Conservation (phyloP, 23 red algal species). For the Gracilaria domingensis region DNA sequence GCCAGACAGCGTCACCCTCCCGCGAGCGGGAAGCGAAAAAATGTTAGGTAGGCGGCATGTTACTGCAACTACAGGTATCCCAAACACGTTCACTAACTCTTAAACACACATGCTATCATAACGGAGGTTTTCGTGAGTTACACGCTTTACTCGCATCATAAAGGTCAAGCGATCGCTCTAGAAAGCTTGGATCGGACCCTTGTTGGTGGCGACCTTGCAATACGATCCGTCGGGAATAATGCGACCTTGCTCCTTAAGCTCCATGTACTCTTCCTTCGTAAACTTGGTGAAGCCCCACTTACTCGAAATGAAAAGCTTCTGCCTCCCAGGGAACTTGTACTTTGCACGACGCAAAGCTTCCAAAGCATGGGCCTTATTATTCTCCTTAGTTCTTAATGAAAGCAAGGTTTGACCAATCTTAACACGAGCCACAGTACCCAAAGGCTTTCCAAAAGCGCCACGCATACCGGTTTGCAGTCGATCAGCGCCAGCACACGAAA, state of each 20-base stretch:
- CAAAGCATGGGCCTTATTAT: constrained; percentile 73
- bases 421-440: constrained; percentile 97
- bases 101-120: not conserved
- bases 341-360: constrained; percentile 96
- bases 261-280: constrained; percentile 90
- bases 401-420: constrained; percentile 98
- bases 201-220: constrained; percentile 79
- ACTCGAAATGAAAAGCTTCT: constrained; percentile 91
- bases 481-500: constrained; percentile 99
- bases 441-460: constrained; percentile 98
- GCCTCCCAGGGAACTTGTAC: constrained; percentile 99
- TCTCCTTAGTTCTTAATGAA: constrained; percentile 86
- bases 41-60: too few relatives aligned
- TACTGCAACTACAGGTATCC: too few relatives aligned
- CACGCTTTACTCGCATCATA: constrained; percentile 1
- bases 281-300: constrained; percentile 98
- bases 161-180: not conserved
- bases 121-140: not conserved
- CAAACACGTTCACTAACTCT: not conserved
- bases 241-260: constrained; percentile 76
- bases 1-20: too few relatives aligned
- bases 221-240: constrained; percentile 93
- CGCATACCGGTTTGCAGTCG: constrained; percentile 99
- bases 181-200: constrained; percentile 74
- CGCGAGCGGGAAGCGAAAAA: too few relatives aligned